Evolutionary conservation across 2,329 filamentous ascomycete genomes (phyloP).

Genomic region (Neofusicoccum umdonicola): DNA sequence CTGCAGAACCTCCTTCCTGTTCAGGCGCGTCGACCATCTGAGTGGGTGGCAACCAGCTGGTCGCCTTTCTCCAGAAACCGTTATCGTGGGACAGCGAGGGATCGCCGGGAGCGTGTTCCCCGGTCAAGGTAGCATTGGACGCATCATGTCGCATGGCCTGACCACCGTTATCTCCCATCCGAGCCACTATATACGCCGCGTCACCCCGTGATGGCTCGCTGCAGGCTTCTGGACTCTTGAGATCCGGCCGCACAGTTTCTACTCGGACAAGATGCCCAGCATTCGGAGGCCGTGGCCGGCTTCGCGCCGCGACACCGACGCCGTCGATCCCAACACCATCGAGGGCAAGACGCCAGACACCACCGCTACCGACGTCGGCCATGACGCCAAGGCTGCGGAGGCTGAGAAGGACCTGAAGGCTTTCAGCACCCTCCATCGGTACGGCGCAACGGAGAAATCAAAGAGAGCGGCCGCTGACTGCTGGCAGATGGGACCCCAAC

Average conservation of each 20-base stretch:
- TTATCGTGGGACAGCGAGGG: background rate
- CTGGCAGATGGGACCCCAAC: slow-evolving; percentile 16
- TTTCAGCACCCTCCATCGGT: slow-evolving; percentile 11
- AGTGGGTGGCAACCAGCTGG: background rate
- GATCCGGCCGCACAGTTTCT: too few relatives aligned
- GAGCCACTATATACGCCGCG: background rate
- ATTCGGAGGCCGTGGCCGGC: slow-evolving; percentile 8
- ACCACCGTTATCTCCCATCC: background rate
- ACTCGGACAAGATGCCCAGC: slow-evolving; percentile 9
- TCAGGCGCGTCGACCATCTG: background rate
- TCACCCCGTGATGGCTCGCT: too few relatives aligned
- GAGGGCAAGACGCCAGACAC: slow-evolving; percentile 3
- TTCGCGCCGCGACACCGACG: slow-evolving; percentile 1
- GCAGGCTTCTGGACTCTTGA: background rate
- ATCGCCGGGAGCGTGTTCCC: background rate
- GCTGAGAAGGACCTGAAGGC: slow-evolving; percentile 13
- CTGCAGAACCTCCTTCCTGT: background rate
- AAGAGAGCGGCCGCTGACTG: background rate
- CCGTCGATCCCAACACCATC: background rate
- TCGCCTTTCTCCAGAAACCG: background rate
- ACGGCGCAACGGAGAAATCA: background rate
- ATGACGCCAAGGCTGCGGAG: background rate
- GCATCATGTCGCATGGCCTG: background rate
- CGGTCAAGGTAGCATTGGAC: slow-evolving; percentile 5
- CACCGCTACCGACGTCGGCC: background rate